Base-by-base conservation (phyloP, 2,329 filamentous ascomycete genomes). In the Cercospora sp. region DNA sequence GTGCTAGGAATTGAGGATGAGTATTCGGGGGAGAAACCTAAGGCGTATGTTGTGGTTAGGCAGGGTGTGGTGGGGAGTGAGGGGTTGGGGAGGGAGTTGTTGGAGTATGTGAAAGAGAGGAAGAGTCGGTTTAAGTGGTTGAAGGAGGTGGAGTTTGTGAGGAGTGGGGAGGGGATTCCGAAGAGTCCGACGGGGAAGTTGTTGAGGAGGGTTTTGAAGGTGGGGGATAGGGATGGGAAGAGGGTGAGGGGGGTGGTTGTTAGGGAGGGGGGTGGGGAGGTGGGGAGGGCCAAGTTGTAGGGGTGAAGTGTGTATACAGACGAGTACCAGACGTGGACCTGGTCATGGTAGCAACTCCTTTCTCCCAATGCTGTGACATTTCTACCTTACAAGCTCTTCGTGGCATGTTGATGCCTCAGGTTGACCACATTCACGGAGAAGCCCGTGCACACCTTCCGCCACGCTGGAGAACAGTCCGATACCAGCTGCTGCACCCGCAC, bases 131-230 rank as follows among this genome's bases (percentile, higher is more conserved):
- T 91, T 78, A 91, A 91, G 80, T 88, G 86, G 84, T 80, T 91
- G 69, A 85, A 84, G 74, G 89, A 65, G 85, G 80, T 91, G 3
- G 86, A 88, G 76, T 90, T 90, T 70, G 81, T 89, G 18, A n/a
- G n/a, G n/a, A n/a, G n/a, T n/a, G n/a, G n/a, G n/a, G n/a, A 88
- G 58, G 82, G 82, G 59, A 86, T 93, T 26, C 90, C 90, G 12
- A 92, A 92, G 83, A 90, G 87, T 75, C 84, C 89, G 0, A 90
- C 88, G 73, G 90, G 90, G 26, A 92, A 92, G 85, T 89, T 92
- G 65, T 78, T 92, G 74, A 82, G 89, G 53, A 82, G 90, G 30
- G 73, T 91, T 53, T 76, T 89, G 74, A 85, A 82, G 71, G 71
- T 65, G 69, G 78, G 76, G 67, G 82, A 87, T 60, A 74, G 78